Conservation (phyloP, 1,284 basidiomycete genomes). For the Boletus sp. region DNA sequence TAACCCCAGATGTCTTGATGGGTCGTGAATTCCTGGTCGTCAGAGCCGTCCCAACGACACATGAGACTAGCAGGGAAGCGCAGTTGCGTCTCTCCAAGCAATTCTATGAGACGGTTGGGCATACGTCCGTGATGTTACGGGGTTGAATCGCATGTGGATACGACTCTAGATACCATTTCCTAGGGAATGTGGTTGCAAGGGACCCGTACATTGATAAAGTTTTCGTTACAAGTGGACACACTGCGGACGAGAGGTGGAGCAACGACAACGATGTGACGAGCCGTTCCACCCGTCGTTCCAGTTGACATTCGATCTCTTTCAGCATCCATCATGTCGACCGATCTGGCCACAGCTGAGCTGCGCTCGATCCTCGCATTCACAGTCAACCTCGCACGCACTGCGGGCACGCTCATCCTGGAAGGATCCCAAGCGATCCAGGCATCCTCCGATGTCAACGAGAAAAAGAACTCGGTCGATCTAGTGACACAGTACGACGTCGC, state of each 20-base stretch:
- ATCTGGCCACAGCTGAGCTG: constrained; percentile 42
- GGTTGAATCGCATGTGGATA: neutral
- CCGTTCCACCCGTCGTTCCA: neutral
- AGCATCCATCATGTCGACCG: constrained; percentile 28
- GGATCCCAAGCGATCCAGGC: constrained; percentile 73
- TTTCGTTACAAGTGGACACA: no score
- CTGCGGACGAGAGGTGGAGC: neutral
- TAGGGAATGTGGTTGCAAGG: neutral
- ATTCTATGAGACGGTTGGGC: constrained; percentile 83
- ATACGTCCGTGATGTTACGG: constrained; percentile 40
- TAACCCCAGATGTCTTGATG: constrained; percentile 73
- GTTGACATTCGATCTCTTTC: neutral
- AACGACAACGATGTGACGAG: neutral
- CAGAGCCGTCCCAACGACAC: constrained; percentile 61
- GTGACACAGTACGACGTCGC: constrained; percentile 98
- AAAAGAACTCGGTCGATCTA: constrained; percentile 91
- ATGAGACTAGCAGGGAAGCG: constrained; percentile 66
- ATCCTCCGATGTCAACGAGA: constrained; percentile 69
- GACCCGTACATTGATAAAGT: constrained; percentile 14
- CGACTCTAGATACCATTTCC: constrained; percentile 5
- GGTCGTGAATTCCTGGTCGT: constrained; percentile 88
- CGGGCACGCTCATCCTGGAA: constrained; percentile 73
- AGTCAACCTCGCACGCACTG: constrained; percentile 68
- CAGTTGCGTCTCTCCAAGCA: constrained; percentile 82
- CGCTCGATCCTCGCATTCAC: constrained; percentile 75